Base-by-base conservation (phyloP, 2,329 filamentous ascomycete genomes). In the Dissoconium aciculare region DNA sequence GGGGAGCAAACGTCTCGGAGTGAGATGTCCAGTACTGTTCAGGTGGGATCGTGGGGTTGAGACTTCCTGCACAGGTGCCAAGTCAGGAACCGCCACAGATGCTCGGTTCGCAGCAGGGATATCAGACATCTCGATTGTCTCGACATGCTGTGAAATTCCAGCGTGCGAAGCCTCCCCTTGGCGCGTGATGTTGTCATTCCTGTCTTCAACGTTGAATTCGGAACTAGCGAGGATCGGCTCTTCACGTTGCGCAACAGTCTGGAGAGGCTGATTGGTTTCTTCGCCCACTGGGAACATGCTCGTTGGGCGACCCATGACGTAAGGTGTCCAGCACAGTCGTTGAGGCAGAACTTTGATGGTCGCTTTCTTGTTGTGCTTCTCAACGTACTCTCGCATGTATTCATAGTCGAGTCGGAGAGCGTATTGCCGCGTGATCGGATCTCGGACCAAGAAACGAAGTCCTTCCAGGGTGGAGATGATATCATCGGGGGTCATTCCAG, bases 401-500 rank as follows among this genome's bases (percentile, higher is more conserved):
- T 74, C 67, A 34, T 82, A 65, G 53, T 95, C 85, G 12, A 95
- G 69, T 17, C 89, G 74, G 41, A 98, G 74, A 2, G 84, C 89
- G 53, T 98, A 98, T 4, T 78, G 68, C 37, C 79, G 82, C 1
- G 87, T 93, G 33, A 82, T 66, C 1, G 87, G 84, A 53, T 98
- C 89, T 35, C 84, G 73, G 11, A 94, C 81, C 14, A 98, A 68
- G 32, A 84, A 87, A 25, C 87, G 76, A 8, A 98, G 62, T 1
- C 82, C 84, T 58, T 98, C 89, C 2, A 98, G 64, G 0, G 82
- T 87, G 9, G 89, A 91, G 9, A 98, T 80, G 36, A 95, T 85
- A 55, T 98, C 89, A 56, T 98, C 89, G 1, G 87, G 70, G 1
- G 89, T 95, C 73, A 98, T 84, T 8, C 89, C 89, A 0, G 87